Conservation (phyloP, 768 basidiomycete genomes). For the Suillus placidus region DNA sequence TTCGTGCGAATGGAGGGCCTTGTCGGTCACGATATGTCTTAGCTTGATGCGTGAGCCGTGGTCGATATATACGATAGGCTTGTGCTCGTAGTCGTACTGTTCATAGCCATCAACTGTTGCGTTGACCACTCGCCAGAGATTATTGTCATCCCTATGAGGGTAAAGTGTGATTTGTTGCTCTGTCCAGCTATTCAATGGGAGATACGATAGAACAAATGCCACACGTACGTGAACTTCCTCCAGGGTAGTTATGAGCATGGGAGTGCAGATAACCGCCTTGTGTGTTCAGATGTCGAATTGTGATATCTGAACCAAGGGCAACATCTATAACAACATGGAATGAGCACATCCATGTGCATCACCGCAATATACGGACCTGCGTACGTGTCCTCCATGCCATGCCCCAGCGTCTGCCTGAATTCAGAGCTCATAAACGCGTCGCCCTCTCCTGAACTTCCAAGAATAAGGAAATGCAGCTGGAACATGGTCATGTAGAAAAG, state of each 20-base stretch:
- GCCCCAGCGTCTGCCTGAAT: constrained; percentile 93
- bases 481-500: constrained; percentile 98
- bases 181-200: constrained; percentile 33
- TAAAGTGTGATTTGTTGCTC: constrained; percentile 99
- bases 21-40: constrained; percentile 77
- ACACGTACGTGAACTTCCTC: constrained; percentile 83
- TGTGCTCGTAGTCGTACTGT: constrained; percentile 50
- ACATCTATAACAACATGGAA: constrained; percentile 56
- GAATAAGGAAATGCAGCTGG: constrained; percentile 88
- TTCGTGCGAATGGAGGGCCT: constrained; percentile 94
- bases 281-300: constrained; percentile 91
- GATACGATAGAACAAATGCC: not conserved
- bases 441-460: constrained; percentile 91
- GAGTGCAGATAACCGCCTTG: constrained; percentile 99
- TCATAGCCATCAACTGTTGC: constrained; percentile 52
- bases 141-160: constrained; percentile 97
- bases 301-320: constrained; percentile 78
- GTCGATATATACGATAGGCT: constrained; percentile 64
- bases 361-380: constrained; percentile 62
- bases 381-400: constrained; percentile 90
- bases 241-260: constrained; percentile 86
- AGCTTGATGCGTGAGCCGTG: constrained; percentile 76
- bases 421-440: constrained; percentile 99
- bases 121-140: constrained; percentile 86
- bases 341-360: constrained; percentile 1